phyloP scores from a whole-genome alignment of 768 basidiomycete species.

The Crepidotus variabilis region DNA sequence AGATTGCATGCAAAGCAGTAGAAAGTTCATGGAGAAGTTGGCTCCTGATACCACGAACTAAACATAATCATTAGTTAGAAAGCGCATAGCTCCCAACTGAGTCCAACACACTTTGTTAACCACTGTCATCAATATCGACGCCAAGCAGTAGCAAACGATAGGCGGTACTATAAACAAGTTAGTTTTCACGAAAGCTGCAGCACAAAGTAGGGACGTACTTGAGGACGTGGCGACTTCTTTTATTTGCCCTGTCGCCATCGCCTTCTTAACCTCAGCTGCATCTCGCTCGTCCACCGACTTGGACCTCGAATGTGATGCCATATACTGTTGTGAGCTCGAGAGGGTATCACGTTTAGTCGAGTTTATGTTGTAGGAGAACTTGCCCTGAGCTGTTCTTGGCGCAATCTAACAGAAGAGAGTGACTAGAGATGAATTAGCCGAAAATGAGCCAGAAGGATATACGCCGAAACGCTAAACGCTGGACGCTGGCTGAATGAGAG shows the following conservation, averaged over 20 bases:
- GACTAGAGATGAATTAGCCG: too few relatives aligned
- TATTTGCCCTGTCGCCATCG: conserved; percentile 29
- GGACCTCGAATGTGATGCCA: conserved; percentile 3
- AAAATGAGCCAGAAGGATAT: too few relatives aligned
- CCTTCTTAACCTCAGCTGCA: conserved; percentile 31
- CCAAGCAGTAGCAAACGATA: conserved; percentile 84
- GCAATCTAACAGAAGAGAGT: too few relatives aligned
- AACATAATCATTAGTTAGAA: neutral
- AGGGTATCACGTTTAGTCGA: too few relatives aligned
- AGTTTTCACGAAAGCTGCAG: conserved; percentile 23
- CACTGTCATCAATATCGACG: conserved; percentile 95
- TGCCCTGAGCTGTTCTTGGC: too few relatives aligned
- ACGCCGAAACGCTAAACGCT: too few relatives aligned
- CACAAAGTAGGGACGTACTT: conserved; percentile 13
- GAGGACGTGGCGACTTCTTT: conserved; percentile 24
- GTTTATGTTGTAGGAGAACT: too few relatives aligned
- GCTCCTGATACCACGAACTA: conserved; percentile 94
- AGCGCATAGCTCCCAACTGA: neutral
- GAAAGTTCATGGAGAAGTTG: conserved; percentile 95
- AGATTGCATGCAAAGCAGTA: conserved; percentile 89
- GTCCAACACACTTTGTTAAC: conserved; percentile 77
- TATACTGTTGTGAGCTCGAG: neutral
- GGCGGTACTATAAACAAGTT: conserved; percentile 56
- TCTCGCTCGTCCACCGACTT: conserved; percentile 21
- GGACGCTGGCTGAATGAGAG: too few relatives aligned